phyloP scores from a whole-genome alignment of 495 filamentous ascomycete species.

The Penicillium lividum region DNA sequence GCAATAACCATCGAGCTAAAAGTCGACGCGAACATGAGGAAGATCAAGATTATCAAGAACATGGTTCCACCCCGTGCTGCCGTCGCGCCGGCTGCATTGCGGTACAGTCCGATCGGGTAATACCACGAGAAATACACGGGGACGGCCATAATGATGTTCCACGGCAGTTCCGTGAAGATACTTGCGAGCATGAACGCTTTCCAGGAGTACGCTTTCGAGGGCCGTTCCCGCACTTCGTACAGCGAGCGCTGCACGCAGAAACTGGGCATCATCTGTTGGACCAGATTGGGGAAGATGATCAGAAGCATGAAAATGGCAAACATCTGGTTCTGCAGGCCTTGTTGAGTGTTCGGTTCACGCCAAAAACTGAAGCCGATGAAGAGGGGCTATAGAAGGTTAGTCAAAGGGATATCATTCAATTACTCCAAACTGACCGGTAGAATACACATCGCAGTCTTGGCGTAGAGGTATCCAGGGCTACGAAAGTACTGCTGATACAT shows the following conservation, averaged over 20 bases:
- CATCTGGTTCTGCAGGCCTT: conserved; percentile 82
- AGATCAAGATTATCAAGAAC: conserved; percentile 48
- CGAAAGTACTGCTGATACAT: conserved; percentile 54
- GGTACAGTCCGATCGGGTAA: conserved; percentile 59
- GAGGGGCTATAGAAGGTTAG: conserved; percentile 19
- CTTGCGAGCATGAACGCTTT: conserved; percentile 52
- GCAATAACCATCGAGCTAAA: conserved; percentile 65
- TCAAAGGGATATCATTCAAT: background rate
- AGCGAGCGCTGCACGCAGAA: conserved; percentile 62
- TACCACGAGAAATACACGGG: conserved; percentile 59
- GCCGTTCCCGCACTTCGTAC: conserved; percentile 64
- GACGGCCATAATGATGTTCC: conserved; percentile 43
- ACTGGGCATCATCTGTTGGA: conserved; percentile 69
- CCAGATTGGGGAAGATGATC: conserved; percentile 69
- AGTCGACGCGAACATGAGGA: conserved; percentile 53
- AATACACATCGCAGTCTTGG: conserved; percentile 15
- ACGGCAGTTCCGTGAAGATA: conserved; percentile 13
- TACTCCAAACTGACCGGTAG: conserved; percentile 6
- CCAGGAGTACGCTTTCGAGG: conserved; percentile 67
- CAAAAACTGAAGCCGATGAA: conserved; percentile 80
- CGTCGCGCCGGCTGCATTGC: conserved; percentile 38
- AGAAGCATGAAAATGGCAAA: conserved; percentile 80
- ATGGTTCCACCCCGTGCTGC: conserved; percentile 50
- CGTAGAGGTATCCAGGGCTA: conserved; percentile 27
- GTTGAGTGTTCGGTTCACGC: conserved; percentile 62